phyloP scores from a whole-genome alignment of 2,329 filamentous ascomycete genomes.

The Claviceps sp. region DNA sequence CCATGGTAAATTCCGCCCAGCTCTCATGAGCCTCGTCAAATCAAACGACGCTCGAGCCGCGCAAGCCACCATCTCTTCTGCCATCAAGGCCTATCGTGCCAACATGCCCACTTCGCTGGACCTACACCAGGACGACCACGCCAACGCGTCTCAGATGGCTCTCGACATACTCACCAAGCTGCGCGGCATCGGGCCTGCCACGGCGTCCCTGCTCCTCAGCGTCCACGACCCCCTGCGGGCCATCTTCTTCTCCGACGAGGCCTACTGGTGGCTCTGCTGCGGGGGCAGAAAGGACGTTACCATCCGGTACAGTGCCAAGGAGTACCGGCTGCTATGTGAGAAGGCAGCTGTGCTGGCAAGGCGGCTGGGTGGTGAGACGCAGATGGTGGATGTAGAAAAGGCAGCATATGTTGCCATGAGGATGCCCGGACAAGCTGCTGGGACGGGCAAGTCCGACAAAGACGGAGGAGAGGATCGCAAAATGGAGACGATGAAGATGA shows the following conservation, averaged over 20 bases:
- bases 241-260: slow-evolving; percentile 71
- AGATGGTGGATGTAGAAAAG: slow-evolving; percentile 52
- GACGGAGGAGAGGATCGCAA: not conserved
- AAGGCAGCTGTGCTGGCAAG: slow-evolving; percentile 28
- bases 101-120: slow-evolving; percentile 7
- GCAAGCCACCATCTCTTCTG: slow-evolving; percentile 34
- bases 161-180: slow-evolving; percentile 44
- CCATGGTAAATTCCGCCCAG: slow-evolving; percentile 50
- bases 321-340: slow-evolving; percentile 46
- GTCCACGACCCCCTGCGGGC: slow-evolving; percentile 44
- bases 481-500: not conserved
- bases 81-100: slow-evolving; percentile 33
- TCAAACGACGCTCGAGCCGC: slow-evolving; percentile 43
- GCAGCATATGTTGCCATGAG: slow-evolving; percentile 57
- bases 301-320: slow-evolving; percentile 57
- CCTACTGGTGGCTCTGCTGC: slow-evolving; percentile 56
- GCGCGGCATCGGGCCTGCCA: slow-evolving; percentile 68
- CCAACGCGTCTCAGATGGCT: slow-evolving; percentile 23
- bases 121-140: not conserved
- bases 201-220: slow-evolving; percentile 59
- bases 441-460: not conserved
- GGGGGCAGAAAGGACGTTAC: slow-evolving; percentile 27
- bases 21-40: slow-evolving; percentile 44
- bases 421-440: not conserved
- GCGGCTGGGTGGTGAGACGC: slow-evolving; percentile 32